These are phyloP conservation scores for Eucalyptus decipiens DNA, from an alignment of 345 rosid species.

Conservation along the genomic window DNA sequence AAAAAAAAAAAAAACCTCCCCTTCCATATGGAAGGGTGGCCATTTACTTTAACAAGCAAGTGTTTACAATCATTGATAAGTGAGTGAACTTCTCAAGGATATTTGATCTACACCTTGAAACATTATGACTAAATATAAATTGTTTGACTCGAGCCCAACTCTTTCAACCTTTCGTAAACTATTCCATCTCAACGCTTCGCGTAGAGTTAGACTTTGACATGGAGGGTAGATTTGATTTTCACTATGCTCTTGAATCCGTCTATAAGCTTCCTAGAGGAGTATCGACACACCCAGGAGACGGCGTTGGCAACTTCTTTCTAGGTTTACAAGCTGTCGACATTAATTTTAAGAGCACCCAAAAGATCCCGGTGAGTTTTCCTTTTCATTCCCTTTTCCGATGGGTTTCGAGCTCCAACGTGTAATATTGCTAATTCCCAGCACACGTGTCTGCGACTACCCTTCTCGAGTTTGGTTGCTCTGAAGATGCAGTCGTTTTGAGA, in stretches of 20 bases:
- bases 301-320: rapidly evolving
- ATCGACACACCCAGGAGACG: background rate
- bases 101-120: background rate
- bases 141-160: background rate
- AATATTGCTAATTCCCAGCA: background rate
- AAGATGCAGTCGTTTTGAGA: no score
- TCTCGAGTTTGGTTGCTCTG: background rate
- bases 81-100: rapidly evolving
- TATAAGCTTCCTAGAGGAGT: background rate
- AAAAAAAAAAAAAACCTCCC: no score
- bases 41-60: no score
- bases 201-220: background rate
- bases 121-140: background rate
- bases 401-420: background rate
- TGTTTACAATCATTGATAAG: rapidly evolving
- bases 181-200: background rate
- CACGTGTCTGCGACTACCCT: rapidly evolving
- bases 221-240: background rate
- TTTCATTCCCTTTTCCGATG: background rate
- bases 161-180: background rate
- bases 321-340: background rate
- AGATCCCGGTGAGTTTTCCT: background rate
- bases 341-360: no score
- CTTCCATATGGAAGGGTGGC: no score
- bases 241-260: rapidly evolving